Conservation (phyloP, 345 rosid species). For the Turnera subulata region DNA sequence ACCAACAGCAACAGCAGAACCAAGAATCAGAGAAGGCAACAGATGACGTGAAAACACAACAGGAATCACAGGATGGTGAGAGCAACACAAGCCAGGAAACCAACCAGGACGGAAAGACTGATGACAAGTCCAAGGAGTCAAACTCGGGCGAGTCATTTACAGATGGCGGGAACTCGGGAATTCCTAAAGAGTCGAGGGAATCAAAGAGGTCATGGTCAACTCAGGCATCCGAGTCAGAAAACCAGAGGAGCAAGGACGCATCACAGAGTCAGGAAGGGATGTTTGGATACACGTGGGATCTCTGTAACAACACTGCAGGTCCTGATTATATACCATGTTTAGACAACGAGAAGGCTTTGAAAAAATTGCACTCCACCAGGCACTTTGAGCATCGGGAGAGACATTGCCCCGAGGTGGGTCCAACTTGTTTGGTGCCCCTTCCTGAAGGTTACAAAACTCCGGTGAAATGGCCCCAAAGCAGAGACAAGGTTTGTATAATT, state of each 20-base stretch:
- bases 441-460: slow-evolving; percentile 70
- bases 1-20: neutral
- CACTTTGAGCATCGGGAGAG: slow-evolving; percentile 91
- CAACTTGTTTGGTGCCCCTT: slow-evolving; percentile 62
- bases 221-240: slow-evolving; percentile 24
- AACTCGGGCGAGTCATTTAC: slow-evolving; percentile 25
- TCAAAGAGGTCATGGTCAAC: slow-evolving; percentile 28
- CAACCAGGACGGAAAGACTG: too few relatives aligned
- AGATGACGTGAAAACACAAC: neutral
- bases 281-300: slow-evolving; percentile 41
- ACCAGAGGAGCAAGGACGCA: slow-evolving; percentile 25
- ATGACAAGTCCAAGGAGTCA: slow-evolving; percentile 9
- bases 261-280: slow-evolving; percentile 7
- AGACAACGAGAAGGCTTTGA: slow-evolving; percentile 77
- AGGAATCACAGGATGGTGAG: slow-evolving; percentile 1
- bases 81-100: slow-evolving; percentile 14
- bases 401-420: slow-evolving; percentile 84
- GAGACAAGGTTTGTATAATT: slow-evolving; percentile 62
- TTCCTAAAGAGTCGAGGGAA: slow-evolving; percentile 49
- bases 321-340: slow-evolving; percentile 90
- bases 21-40: slow-evolving; percentile 2
- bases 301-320: slow-evolving; percentile 79
- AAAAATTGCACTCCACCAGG: slow-evolving; percentile 38
- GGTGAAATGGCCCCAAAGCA: slow-evolving; percentile 78
- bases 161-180: slow-evolving; percentile 36